These are phyloP conservation scores for Delphinella strobiligena DNA, from an alignment of 2,329 filamentous ascomycete genomes.

Conservation along the genomic window DNA sequence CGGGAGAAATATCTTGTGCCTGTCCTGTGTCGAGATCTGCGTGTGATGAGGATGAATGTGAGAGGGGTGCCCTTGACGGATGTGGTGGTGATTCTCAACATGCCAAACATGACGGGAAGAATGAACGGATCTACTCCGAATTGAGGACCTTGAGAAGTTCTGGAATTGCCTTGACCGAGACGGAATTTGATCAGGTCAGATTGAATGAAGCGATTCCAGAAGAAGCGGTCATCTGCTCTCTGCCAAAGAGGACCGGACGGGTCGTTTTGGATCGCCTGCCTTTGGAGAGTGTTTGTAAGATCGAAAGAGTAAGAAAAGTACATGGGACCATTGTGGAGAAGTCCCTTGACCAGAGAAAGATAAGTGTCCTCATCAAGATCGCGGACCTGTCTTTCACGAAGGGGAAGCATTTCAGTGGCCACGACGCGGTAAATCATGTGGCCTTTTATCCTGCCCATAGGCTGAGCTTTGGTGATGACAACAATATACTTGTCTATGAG, in stretches of 20 bases:
- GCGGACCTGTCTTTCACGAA: slow-evolving; percentile 82
- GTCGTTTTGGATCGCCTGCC: slow-evolving; percentile 64
- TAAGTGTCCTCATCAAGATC: slow-evolving; percentile 94
- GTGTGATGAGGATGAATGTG: slow-evolving; percentile 77
- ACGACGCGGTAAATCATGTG: slow-evolving; percentile 93
- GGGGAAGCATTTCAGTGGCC: slow-evolving; percentile 81
- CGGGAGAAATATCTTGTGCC: slow-evolving; percentile 93
- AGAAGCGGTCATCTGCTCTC: slow-evolving; percentile 91
- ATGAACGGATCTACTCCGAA: slow-evolving; percentile 80
- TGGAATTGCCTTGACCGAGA: slow-evolving; percentile 42
- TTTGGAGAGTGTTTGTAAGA: slow-evolving; percentile 92
- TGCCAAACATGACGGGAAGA: slow-evolving; percentile 88
- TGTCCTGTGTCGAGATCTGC: slow-evolving; percentile 74
- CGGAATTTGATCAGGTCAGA: slow-evolving; percentile 87
- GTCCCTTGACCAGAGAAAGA: slow-evolving; percentile 64
- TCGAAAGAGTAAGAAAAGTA: slow-evolving; percentile 98
- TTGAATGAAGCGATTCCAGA: slow-evolving; percentile 93
- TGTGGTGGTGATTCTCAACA: slow-evolving; percentile 82
- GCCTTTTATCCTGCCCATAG: slow-evolving; percentile 81
- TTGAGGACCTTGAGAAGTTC: slow-evolving; percentile 57
- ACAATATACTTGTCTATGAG: slow-evolving; percentile 86
- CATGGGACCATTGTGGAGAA: slow-evolving; percentile 77
- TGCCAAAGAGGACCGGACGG: slow-evolving; percentile 69
- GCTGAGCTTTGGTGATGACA: slow-evolving; percentile 85
- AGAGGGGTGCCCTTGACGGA: slow-evolving; percentile 73